Evolutionary conservation across 805 yeast genomes (phyloP), one percentile per base, ranked within the genome.

Genomic region (Candida morakotiae): DNA sequence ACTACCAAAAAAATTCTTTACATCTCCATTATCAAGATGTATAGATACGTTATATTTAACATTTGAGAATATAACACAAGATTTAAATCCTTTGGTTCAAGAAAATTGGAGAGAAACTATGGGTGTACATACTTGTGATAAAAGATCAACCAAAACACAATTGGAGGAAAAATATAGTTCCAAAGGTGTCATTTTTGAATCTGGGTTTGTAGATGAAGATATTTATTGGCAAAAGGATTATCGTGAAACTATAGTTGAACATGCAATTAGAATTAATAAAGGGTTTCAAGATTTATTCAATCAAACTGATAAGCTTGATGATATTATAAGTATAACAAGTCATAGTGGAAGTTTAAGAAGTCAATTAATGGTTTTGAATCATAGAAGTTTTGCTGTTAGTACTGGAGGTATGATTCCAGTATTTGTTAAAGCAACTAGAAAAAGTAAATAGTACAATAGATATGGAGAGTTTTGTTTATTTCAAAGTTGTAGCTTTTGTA

Each of bases 321-420:
- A 53, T 4, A 53, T 55, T 26, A 51, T 66, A 34, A 66, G 68
- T 31, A 53, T 73, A n/a, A 74, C 80, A 10, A 60, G 68, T 20
- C 81, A 75, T 47, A 64, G 74, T 15, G 80, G 80, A 0, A 59
- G 73, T 18, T 73, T 75, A 31, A 53, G 74, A 30, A 65, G 76
- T 3, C 71, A 74, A 39, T 55, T 75, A 35, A 45, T 63, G 43
- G 79, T 67, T 2, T 51, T 72, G 38, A 65, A 65, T 16, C 81
- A 75, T 49, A 55, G 78, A 28, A 53, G 58, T 14, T 75, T 74
- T 47, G 59, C 70, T 5, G 60, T 76, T 21, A 69, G 67, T 9
- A 73, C 81, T 1, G 81, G 81, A 6, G 80, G 77, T 9, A 70
- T 76, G 69, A 65, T 75, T 26, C 79, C 81, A 1, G 69, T 76